Evolutionary conservation across 495 filamentous ascomycete genomes (phyloP), one percentile per base, ranked within the genome.

Genomic region (Aspergillus diversus): DNA sequence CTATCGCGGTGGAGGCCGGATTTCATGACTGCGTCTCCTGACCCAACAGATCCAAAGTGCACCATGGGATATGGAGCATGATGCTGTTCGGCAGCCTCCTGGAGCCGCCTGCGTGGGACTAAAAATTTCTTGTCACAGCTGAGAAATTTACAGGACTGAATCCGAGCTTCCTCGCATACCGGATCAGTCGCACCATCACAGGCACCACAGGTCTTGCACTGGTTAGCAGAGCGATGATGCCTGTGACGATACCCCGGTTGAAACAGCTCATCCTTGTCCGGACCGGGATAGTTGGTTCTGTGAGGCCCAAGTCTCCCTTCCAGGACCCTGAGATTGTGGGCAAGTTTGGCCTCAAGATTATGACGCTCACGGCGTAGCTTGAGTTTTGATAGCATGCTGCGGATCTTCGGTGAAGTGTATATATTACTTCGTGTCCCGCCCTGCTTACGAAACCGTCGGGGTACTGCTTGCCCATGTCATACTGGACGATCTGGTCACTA

Each of bases 401-500:
- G 72, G 59, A 42, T 56, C 71, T 27, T 27, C 2, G 21, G 21
- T 27, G 21, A 27, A 2, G 21, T 27, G 1, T 27, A 27, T 27
- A 27, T 27, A 27, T 27, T 27, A 27, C 7, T 8, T 8, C 39
- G 39, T 8, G 17, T 73, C 60, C 33, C 52, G 3, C 0, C n/a
- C n/a, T 33, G 53, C 33, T 42, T 27, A 37, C 33, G n/a, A 21
- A 33, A n/a, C 57, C 57, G 27, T 66, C 64, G 0, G 68, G 63
- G 34, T 60, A 65, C 33, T 64, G 72, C 16, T 69, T 59, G n/a
- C 77, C 76, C 49, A 72, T 66, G 34, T 77, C 74, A 57, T 74
- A 70, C 37, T 80, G 69, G 5, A 61, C 35, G 21, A 61, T 13
- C 7, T 33, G 5, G 77, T 65, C 7, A 73, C 61, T 43, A 16